Evolutionary conservation across 495 filamentous ascomycete genomes (phyloP), one percentile per base, ranked within the genome.

Genomic region (Hypoxylon lienhwacheense): DNA sequence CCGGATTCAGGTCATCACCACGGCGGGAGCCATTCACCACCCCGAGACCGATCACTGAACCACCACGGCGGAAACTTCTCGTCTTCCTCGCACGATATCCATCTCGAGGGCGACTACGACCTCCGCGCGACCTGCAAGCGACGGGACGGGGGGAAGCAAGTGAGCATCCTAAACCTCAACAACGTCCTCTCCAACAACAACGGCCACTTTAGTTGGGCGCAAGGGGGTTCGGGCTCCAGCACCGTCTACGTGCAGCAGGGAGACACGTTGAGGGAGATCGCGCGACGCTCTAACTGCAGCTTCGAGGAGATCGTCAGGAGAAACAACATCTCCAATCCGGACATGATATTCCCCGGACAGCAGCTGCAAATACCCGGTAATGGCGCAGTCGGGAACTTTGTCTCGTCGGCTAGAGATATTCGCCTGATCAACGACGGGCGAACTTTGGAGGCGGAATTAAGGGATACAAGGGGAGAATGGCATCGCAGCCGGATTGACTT

Each of bases 371-470:
- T 67, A 1, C 55, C 59, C 63, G 61, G 84, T 74, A 12, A n/a
- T n/a, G n/a, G 31, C 24, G 2, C 61, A 7, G 37, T 29, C 1
- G 73, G 73, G 15, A 74, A 74, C 36, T 76, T 76, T 45, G 65
- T 59, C 6, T 48, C 59, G 2, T 72, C 71, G 32, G 72, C 70
- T 6, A 52, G 71, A 15, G 62, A 73, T 54, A 65, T 73, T 11
- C 66, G 66, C 6, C 63, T 76, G 12, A 59, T 49, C 4, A 70
- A 74, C 34, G 65, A 64, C 17, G 73, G 73, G 1, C 53, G 60
- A n/a, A 59, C 68, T 25, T 53, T 76, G 10, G 73, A 72, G 54
- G 73, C 65, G 11, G 72, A 76, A 32, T 26, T 71, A 26, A 35
- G 61, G 36, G 59, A 66, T 6, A 57, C 69, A 29, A 29, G 34